phyloP scores from a whole-genome alignment of 768 basidiomycete genomes.

The Suillus alpinus region DNA sequence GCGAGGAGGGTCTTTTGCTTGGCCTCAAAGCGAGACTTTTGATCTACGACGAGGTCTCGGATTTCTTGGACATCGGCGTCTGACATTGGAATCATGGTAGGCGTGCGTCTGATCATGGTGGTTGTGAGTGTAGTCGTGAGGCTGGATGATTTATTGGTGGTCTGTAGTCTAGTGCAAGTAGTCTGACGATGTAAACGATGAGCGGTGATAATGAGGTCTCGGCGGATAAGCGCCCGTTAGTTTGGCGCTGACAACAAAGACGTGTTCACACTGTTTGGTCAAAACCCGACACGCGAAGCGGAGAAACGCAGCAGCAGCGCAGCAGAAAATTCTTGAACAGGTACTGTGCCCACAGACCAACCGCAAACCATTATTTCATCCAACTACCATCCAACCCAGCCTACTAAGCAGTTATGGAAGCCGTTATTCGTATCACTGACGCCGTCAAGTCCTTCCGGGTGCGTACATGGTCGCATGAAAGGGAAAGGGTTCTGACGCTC shows the following conservation, averaged over 20 bases:
- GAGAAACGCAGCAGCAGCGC: constrained; percentile 8
- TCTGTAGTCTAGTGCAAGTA: neutral
- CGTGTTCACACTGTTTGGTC: constrained; percentile 8
- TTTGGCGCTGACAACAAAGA: constrained; percentile 11
- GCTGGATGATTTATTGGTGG: neutral
- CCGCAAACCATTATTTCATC: neutral
- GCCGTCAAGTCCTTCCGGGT: constrained; percentile 70
- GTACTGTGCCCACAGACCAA: neutral
- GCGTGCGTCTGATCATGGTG: constrained; percentile 70
- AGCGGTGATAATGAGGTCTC: neutral
- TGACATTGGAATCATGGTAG: constrained; percentile 73
- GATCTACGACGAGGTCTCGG: constrained; percentile 54
- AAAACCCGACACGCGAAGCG: neutral
- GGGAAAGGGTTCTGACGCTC: neutral
- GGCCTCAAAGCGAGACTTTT: constrained; percentile 40
- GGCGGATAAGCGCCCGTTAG: neutral
- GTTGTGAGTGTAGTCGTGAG: neutral
- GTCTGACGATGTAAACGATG: constrained; percentile 4
- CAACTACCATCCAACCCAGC: constrained; percentile 4
- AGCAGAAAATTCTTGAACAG: constrained; percentile 8
- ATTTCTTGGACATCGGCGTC: constrained; percentile 80
- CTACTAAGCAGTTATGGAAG: constrained; percentile 51
- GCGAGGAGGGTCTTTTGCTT: constrained; percentile 31
- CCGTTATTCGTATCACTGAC: constrained; percentile 62
- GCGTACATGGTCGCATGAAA: constrained; percentile 22